Conservation (phyloP, 305 asterid genomes). For the Fraxinus xanthoxyloides region DNA sequence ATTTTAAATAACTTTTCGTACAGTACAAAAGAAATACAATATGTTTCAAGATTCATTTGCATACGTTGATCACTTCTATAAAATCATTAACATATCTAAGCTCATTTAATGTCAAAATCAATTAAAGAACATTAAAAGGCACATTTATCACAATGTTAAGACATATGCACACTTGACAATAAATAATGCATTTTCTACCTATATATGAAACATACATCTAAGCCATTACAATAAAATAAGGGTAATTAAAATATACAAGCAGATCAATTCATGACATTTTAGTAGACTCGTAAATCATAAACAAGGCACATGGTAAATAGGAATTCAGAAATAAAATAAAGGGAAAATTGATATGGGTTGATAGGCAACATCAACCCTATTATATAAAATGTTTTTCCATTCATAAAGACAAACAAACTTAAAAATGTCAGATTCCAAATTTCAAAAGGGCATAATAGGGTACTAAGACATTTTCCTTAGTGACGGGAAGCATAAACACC, state of each 20-base stretch:
- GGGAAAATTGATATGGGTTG: neutral
- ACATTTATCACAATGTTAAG: neutral
- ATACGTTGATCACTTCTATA: neutral
- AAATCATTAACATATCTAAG: neutral
- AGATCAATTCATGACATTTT: neutral
- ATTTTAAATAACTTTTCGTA: neutral
- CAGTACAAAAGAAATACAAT: neutral
- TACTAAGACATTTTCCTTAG: neutral
- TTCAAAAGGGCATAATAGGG: neutral
- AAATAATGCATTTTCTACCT: neutral
- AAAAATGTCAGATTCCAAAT: neutral
- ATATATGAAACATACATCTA: neutral
- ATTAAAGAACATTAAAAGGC: neutral
- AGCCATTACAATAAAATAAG: neutral
- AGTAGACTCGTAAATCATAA: neutral
- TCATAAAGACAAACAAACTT: neutral
- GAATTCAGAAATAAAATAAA: neutral
- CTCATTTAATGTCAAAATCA: neutral
- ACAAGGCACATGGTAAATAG: neutral
- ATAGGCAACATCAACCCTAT: neutral
- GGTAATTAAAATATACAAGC: neutral
- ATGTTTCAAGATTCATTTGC: neutral
- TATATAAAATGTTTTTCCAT: neutral
- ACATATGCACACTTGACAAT: neutral
- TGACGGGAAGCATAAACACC: neutral